Evolutionary conservation across 805 yeast species (phyloP), one percentile per base, ranked within the genome.

Genomic region (Yamadazyma kitorensis): DNA sequence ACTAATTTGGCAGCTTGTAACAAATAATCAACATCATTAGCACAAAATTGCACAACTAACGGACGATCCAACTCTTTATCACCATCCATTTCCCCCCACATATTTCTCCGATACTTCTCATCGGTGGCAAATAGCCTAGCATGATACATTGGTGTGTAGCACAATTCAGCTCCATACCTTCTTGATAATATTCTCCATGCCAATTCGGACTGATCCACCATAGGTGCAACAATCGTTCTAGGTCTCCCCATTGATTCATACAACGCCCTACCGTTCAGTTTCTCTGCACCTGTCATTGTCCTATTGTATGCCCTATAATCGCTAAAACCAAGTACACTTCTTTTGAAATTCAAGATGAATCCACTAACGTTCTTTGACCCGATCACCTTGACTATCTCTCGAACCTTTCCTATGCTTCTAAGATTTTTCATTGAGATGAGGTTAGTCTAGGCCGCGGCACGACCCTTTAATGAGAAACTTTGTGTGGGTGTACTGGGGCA

Each of bases 71-170:
- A 44, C 2, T 65, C 61, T 5, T 58, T 53, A 43, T 78, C 78
- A 4, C 98, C 98, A 56, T 93, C 98, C 45, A 73, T 48, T 5
- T 66, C 70, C 8, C 73, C 66, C 78, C 86, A 78, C 81, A 79
- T 83, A 41, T 80, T 84, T 13, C 66, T 65, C 34, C 98, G 69
- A 54, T 93, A 93, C 48, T 84, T 84, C 40, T 79, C 83, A 31
- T 82, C 82, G 2, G 85, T 83, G 17, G 94, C 94, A 61, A 93
- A 93, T 24, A 89, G 62, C 31, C 88, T 71, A 3, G 98, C 95
- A 59, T 93, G 98, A 45, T 84, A 76, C 99, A 93, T 93, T 3
- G 99, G 99, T 0, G 98, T 86, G 51, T 91, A 93, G 52, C 96
- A 86, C 21, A 93, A 65, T 2, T 88, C 86, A 0, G 98, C 98